These are phyloP conservation scores for Botryotinia convoluta DNA, from an alignment of 2,329 filamentous ascomycete species.

Conservation along the genomic window DNA sequence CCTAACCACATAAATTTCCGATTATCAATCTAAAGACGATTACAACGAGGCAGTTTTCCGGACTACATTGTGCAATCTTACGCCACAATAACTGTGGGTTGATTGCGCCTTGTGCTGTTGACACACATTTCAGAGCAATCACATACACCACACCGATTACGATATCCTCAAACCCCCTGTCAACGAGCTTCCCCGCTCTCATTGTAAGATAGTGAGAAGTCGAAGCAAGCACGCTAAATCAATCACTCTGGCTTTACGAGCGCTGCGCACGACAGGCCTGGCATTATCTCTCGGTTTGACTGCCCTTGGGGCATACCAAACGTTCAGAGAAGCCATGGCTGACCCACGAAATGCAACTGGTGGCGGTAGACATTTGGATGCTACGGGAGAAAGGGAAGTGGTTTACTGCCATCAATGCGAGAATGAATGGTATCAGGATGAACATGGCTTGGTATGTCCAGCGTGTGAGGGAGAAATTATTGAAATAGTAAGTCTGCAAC, in stretches of 20 bases:
- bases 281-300: conserved; percentile 58
- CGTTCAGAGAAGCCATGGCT: conserved; percentile 45
- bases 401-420: conserved; percentile 83
- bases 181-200: conserved; percentile 4
- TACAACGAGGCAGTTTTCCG: conserved; percentile 7
- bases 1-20: background rate
- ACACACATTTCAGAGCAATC: conserved; percentile 15
- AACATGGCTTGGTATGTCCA: conserved; percentile 70
- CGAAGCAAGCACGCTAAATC: conserved; percentile 3
- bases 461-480: conserved; percentile 74
- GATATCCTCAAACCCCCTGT: background rate
- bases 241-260: conserved; percentile 55
- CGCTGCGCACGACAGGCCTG: conserved; percentile 52
- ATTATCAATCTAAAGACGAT: conserved; percentile 6
- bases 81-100: conserved; percentile 13
- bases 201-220: background rate
- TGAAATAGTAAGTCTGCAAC: conserved; percentile 68
- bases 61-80: conserved; percentile 12
- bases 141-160: conserved; percentile 12
- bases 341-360: conserved; percentile 27
- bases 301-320: conserved; percentile 54
- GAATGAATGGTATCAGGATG: conserved; percentile 76
- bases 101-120: conserved; percentile 19
- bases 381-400: conserved; percentile 59
- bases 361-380: conserved; percentile 47